These are phyloP conservation scores for Byssoonygena ceratinophila DNA, from an alignment of 2,329 filamentous ascomycete genomes.

Conservation along the genomic window DNA sequence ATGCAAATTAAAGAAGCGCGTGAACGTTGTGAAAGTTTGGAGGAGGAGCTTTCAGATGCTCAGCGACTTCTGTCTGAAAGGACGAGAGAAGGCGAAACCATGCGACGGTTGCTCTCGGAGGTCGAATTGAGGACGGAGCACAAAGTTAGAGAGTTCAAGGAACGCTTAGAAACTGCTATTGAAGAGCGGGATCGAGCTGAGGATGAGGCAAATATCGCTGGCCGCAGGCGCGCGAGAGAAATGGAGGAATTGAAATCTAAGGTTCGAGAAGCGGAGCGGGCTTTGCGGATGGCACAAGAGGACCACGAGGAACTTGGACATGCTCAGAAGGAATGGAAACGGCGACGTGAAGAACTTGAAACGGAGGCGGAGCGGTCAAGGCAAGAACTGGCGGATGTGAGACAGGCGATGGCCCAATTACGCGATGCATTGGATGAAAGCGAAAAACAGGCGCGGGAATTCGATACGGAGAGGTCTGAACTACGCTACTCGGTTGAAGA, in stretches of 20 bases:
- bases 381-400: constrained; percentile 65
- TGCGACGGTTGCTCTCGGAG: constrained; percentile 78
- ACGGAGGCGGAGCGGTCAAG: constrained; percentile 55
- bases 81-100: constrained; percentile 84
- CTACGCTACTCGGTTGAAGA: constrained; percentile 69
- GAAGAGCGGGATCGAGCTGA: constrained; percentile 89
- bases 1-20: constrained; percentile 86
- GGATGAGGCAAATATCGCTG: constrained; percentile 72
- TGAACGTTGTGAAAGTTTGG: constrained; percentile 69
- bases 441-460: constrained; percentile 70
- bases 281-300: constrained; percentile 57
- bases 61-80: constrained; percentile 78
- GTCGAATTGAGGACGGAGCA: constrained; percentile 72
- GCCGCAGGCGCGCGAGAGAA: constrained; percentile 67
- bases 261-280: constrained; percentile 69
- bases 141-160: constrained; percentile 78
- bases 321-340: constrained; percentile 62
- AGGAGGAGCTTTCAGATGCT: constrained; percentile 84
- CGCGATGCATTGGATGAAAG: constrained; percentile 74
- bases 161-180: constrained; percentile 77
- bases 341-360: constrained; percentile 66
- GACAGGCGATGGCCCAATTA: constrained; percentile 64
- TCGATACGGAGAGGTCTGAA: constrained; percentile 71
- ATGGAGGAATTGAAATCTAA: constrained; percentile 73
- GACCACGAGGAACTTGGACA: constrained; percentile 70